Evolutionary conservation across 768 basidiomycete species (phyloP).

Genomic region (Rhizopogon roseolus): DNA sequence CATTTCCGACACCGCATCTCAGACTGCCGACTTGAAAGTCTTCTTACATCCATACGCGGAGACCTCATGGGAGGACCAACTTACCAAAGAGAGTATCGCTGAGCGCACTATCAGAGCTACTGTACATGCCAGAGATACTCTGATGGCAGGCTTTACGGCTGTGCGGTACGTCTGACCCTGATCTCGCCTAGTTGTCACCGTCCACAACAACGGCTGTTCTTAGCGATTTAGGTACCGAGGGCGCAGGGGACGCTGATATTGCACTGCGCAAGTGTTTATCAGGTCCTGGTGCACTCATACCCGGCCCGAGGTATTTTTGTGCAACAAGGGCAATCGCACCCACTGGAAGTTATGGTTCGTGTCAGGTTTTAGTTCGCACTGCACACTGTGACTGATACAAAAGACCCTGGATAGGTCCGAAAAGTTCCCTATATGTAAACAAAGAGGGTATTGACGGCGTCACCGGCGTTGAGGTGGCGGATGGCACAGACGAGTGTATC

Average conservation of each 20-base stretch:
- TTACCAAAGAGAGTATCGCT: slow-evolving; percentile 50
- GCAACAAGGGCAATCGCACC: slow-evolving; percentile 55
- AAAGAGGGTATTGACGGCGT: slow-evolving; percentile 52
- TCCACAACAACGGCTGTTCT: background rate
- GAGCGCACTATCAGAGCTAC: slow-evolving; percentile 61
- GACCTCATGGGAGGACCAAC: slow-evolving; percentile 57
- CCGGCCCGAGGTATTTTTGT: slow-evolving; percentile 62
- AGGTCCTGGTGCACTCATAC: slow-evolving; percentile 40
- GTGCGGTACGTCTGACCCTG: slow-evolving; percentile 38
- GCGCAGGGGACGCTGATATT: slow-evolving; percentile 58
- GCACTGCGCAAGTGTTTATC: slow-evolving; percentile 52
- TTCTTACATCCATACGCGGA: slow-evolving; percentile 60
- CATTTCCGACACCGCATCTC: background rate
- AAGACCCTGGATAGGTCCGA: slow-evolving; percentile 39
- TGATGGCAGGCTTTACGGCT: slow-evolving; percentile 60
- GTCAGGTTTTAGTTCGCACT: background rate
- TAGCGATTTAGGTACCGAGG: slow-evolving; percentile 68
- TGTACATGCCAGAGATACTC: slow-evolving; percentile 50
- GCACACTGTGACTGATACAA: background rate
- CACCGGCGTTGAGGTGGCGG: slow-evolving; percentile 53
- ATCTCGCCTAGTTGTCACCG: background rate
- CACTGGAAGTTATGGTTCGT: slow-evolving; percentile 55
- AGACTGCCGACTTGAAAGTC: slow-evolving; percentile 28
- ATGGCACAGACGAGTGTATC: slow-evolving; percentile 51
- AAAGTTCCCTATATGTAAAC: slow-evolving; percentile 38